Base-by-base conservation (phyloP, 306 rosid species). In the Hylodesmum podocarpum region DNA sequence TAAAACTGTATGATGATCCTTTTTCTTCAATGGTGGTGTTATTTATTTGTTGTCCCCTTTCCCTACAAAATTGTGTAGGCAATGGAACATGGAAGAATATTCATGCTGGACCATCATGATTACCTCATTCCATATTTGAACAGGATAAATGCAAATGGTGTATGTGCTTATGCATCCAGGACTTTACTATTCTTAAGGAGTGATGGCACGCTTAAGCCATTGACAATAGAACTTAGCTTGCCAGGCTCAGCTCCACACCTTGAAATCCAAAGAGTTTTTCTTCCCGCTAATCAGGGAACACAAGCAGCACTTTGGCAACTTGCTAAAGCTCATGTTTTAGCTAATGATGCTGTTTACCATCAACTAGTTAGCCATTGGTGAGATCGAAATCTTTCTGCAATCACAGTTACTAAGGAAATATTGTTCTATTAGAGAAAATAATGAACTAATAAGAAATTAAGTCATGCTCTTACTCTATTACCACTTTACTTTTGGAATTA, bases 231-330 rank as follows among this genome's bases (percentile, higher is more conserved):
- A 81, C 92, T 92, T 39, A 86, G 89, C 72, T 82, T 92, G 73
- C 89, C 92, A 7, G 80, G 40, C 9, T n/a, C 39, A 10, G 18
- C 27, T 39, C 12, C 34, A 0, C 49, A 62, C 54, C 41, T 27
- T 16, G 89, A 79, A 86, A 36, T 37, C 41, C 70, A 66, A 1
- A 72, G 83, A 49, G 87, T 78, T n/a, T 66, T 83, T 77, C 53
- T 78, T 74, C 97, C 94, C 36, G 86, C 88, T 14, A 77, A 80
- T 66, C 79, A 81, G 28, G 97, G 89, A 37, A 55, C 36, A 29
- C 91, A 88, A 65, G 89, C 91, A 72, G 92, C 94, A 57, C 66
- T 90, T 36, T 92, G 97, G 97, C 91, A 87, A 15, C 89, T 87
- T 18, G 91, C 96, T 66, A 90, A 90, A 77, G 78, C 96, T 76